phyloP scores from a whole-genome alignment of 2,329 filamentous ascomycete genomes.

The Penicillium expansum region DNA sequence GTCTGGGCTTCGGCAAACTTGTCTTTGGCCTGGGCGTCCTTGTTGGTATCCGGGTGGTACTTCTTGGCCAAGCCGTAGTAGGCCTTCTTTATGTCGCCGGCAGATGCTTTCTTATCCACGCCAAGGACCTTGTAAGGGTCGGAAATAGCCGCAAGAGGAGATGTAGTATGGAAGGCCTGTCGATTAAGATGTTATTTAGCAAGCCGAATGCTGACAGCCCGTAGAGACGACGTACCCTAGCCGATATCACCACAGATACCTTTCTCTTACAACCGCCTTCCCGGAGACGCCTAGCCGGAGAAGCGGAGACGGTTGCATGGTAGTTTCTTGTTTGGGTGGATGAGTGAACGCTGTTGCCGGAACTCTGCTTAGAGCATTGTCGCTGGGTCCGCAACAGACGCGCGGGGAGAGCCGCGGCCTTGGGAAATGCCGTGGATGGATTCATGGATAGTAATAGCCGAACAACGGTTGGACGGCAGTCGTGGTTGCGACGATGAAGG shows the following conservation, averaged over 20 bases:
- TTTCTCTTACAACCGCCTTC: constrained; percentile 28
- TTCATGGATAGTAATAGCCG: constrained; percentile 36
- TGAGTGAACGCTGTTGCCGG: constrained; percentile 27
- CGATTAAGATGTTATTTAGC: not conserved
- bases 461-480: constrained; percentile 14
- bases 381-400: constrained; percentile 43
- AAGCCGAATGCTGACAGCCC: not conserved
- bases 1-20: constrained; percentile 90
- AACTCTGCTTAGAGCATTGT: constrained; percentile 39
- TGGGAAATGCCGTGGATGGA: constrained; percentile 41
- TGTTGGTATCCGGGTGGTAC: constrained; percentile 97
- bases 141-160: constrained; percentile 65
- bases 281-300: constrained; percentile 28
- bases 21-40: constrained; percentile 88
- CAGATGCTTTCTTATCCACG: constrained; percentile 74
- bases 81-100: constrained; percentile 92
- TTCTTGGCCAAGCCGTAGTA: constrained; percentile 98
- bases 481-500: constrained; percentile 1
- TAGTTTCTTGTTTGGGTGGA: constrained; percentile 39
- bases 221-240: constrained; percentile 32
- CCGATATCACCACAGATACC: constrained; percentile 20
- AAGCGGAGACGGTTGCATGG: constrained; percentile 30
- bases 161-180: constrained; percentile 45
- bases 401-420: constrained; percentile 43
- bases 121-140: constrained; percentile 88